A percentile compares a stretch with the other conserved stretches of the same genome.
These are phyloP conservation scores for Ceratocystis eucalypticola DNA, from an alignment of 2,329 filamentous ascomycete species.

Conservation along the genomic window DNA sequence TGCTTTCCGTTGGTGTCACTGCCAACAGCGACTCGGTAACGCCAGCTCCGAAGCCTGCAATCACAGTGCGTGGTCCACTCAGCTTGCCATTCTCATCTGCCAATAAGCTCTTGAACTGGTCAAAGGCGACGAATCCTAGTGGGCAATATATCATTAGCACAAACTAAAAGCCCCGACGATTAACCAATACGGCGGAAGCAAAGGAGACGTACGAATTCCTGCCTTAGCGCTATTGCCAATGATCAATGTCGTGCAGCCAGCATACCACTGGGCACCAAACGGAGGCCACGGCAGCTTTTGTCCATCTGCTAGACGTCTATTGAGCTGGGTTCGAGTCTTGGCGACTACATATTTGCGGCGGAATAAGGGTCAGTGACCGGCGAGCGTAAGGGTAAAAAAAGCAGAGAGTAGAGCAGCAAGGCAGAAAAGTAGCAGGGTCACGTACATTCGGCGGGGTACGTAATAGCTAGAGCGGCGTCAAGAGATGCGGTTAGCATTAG, in stretches of 20 bases:
- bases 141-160: background rate
- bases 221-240: constrained; percentile 96
- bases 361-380: too few species aligned
- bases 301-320: constrained; percentile 63
- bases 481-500: too few species aligned
- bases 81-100: constrained; percentile 77
- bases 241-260: constrained; percentile 90
- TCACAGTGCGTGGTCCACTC: constrained; percentile 76
- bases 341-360: constrained; percentile 45
- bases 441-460: constrained; percentile 85
- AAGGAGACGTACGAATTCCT: constrained; percentile 54
- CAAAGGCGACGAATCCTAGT: constrained; percentile 81
- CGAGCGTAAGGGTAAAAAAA: too few species aligned
- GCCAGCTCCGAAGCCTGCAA: constrained; percentile 87
- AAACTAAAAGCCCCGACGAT: too few species aligned
- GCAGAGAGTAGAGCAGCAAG: background rate
- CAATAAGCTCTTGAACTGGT: constrained; percentile 77
- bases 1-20: constrained; percentile 93
- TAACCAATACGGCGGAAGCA: too few species aligned
- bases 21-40: constrained; percentile 87
- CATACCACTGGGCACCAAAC: constrained; percentile 92
- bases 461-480: constrained; percentile 46
- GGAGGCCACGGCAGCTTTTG: constrained; percentile 90
- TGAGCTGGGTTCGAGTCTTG: constrained; percentile 89
- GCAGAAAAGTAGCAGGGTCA: constrained; percentile 19